Evolutionary conservation across 2,329 filamentous ascomycete species (phyloP).

Genomic region (Apiospora hydei): DNA sequence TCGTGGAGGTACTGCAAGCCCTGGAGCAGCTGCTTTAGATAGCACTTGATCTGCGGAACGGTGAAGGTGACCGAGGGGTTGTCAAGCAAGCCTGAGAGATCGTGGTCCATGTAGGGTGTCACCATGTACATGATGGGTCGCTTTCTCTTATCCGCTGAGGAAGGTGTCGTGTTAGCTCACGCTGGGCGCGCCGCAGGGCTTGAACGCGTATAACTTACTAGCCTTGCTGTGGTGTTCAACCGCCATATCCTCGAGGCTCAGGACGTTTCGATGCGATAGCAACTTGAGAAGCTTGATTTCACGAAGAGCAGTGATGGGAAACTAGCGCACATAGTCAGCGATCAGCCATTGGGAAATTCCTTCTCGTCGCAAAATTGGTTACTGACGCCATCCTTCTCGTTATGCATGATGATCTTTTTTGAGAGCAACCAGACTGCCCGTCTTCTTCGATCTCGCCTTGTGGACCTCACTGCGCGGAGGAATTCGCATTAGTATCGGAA

Average conservation of each 20-base stretch:
- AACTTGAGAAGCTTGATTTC: constrained; percentile 98
- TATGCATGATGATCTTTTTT: constrained; percentile 99
- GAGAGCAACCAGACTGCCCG: constrained; percentile 79
- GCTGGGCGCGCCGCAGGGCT: constrained; percentile 14
- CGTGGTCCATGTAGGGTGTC: constrained; percentile 98
- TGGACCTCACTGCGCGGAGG: constrained; percentile 75
- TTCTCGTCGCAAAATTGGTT: not conserved
- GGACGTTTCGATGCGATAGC: constrained; percentile 87
- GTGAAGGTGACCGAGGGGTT: constrained; percentile 90
- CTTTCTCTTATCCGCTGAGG: constrained; percentile 75
- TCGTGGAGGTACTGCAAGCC: constrained; percentile 91
- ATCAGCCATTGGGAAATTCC: constrained; percentile 21
- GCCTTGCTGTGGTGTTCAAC: constrained; percentile 70
- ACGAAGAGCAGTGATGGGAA: constrained; percentile 96
- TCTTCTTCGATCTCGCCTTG: constrained; percentile 80
- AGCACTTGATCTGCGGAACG: constrained; percentile 95
- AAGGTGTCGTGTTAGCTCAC: constrained; percentile 34
- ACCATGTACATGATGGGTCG: constrained; percentile 97
- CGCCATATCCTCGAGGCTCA: constrained; percentile 93
- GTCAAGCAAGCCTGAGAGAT: constrained; percentile 94
- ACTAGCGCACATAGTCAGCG: constrained; percentile 54
- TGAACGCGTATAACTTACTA: constrained; percentile 34
- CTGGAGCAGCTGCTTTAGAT: constrained; percentile 91
- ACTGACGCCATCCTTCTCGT: constrained; percentile 92
- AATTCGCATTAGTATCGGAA: not conserved